phyloP scores from a whole-genome alignment of 2,329 filamentous ascomycete genomes.

The Scytalidium lignicola region DNA sequence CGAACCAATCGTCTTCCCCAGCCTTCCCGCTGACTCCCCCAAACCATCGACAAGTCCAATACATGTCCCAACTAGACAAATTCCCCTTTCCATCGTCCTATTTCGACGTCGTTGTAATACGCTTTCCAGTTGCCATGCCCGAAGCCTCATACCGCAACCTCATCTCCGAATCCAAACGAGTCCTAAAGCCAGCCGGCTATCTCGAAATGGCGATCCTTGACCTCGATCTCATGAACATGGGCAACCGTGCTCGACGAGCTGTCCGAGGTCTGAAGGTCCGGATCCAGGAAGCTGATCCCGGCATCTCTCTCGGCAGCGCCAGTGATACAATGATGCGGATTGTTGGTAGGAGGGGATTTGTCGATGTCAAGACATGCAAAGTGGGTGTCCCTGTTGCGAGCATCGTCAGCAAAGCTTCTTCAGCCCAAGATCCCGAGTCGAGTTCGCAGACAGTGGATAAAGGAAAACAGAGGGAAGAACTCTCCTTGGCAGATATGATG shows the following conservation, averaged over 20 bases:
- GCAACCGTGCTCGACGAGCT: slow-evolving; percentile 61
- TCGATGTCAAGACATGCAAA: slow-evolving; percentile 67
- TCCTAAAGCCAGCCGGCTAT: slow-evolving; percentile 71
- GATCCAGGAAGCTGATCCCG: slow-evolving; percentile 55
- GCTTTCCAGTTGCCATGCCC: slow-evolving; percentile 67
- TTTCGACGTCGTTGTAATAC: slow-evolving; percentile 71
- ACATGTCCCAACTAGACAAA: slow-evolving; percentile 48
- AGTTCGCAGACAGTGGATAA: slow-evolving; percentile 14
- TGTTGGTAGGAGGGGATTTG: slow-evolving; percentile 65
- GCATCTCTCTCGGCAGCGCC: slow-evolving; percentile 55
- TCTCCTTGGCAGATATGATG: slow-evolving; percentile 66
- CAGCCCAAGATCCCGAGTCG: slow-evolving; percentile 20
- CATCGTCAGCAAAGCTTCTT: slow-evolving; percentile 30
- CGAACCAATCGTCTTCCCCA: slow-evolving; percentile 34
- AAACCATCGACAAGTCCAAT: slow-evolving; percentile 73
- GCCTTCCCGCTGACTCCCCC: slow-evolving; percentile 52
- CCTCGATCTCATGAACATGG: slow-evolving; percentile 79
- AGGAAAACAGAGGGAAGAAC: slow-evolving; percentile 37
- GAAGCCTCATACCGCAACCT: slow-evolving; percentile 66
- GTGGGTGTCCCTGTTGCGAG: slow-evolving; percentile 72
- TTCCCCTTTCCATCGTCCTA: slow-evolving; percentile 74
- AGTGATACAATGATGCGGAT: slow-evolving; percentile 59
- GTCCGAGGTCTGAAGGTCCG: slow-evolving; percentile 68
- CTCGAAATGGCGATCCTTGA: slow-evolving; percentile 77
- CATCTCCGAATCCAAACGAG: slow-evolving; percentile 69